Evolutionary conservation across 495 filamentous ascomycete species (phyloP), one percentile per base, ranked within the genome.

Genomic region (Lepidopterella palustris): DNA sequence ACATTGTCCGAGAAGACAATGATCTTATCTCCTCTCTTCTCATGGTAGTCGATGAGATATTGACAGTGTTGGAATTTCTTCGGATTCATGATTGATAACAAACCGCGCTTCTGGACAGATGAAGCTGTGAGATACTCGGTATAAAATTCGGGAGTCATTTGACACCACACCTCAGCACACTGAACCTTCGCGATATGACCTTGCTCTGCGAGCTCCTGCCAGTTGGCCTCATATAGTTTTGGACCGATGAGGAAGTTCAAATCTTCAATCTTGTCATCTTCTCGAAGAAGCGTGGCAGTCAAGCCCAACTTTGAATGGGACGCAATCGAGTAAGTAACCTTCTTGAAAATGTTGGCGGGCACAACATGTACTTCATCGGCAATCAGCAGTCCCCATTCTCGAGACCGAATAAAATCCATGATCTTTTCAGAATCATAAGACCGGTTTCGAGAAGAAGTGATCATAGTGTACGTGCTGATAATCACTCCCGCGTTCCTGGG

Each of bases 1-100:
- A 99, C 92, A 70, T 99, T 97, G 73, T 99, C 93, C 1, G 90
- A 95, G 73, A 97, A 99, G 56, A 99, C 95, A 63, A 99, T 97
- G 68, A 97, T 88, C 71, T 99, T 99, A 79, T 99, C 93, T 4
- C 95, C 93, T 55, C 93, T 84, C 52, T 84, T 84, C 73, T 99
- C 93, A 75, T 99, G 93, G 73, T 93, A 97, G 74, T 97, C 87
- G 68, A 99, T 99, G 6, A 99, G 81, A 71, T 92, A 96, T 65
- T 97, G 91, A 66, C 89, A 95, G 8, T 92, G 91, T 72, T 98
- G 93, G 72, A 97, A 96, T 73, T 98, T 97, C 47, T 86, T 80
- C 15, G 93, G 93, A 70, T 98, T 98, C 93, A 98, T 97, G 69
- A 92, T 92, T 68, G 93, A 96, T 5, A 97, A 79, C 4, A 96